Evolutionary conservation across 179 eudicot genomes (phyloP).

Genomic region (Silene noctiflora): DNA sequence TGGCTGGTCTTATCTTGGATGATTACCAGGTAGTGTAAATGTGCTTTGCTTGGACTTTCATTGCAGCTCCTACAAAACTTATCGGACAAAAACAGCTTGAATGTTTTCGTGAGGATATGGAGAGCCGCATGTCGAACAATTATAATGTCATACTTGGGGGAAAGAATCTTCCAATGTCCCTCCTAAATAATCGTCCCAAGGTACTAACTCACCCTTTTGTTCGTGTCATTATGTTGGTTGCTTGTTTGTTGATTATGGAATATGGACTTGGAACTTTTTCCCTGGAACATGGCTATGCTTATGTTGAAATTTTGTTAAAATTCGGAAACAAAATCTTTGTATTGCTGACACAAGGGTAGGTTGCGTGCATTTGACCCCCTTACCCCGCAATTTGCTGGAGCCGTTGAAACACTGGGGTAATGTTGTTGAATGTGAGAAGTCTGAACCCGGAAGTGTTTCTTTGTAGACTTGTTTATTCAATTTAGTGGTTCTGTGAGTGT

Average conservation of each 20-base stretch:
- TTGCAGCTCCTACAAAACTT: slow-evolving; percentile 61
- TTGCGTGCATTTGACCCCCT: neutral
- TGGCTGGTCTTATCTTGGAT: neutral
- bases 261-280: neutral
- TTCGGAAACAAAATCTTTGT: neutral
- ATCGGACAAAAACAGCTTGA: slow-evolving; percentile 67
- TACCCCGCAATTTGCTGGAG: neutral
- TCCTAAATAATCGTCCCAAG: slow-evolving; percentile 79
- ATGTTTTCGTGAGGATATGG: slow-evolving; percentile 68
- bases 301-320: neutral
- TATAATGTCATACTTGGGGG: slow-evolving; percentile 69
- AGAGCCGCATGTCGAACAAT: slow-evolving; percentile 56
- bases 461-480: no score
- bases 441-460: no score
- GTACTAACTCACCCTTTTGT: slow-evolving; percentile 26
- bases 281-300: neutral
- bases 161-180: slow-evolving; percentile 87
- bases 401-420: no score
- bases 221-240: neutral
- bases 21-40: neutral
- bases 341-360: no score
- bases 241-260: neutral
- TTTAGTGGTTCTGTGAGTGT: no score
- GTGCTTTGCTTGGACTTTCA: neutral
- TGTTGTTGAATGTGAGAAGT: neutral